These are phyloP conservation scores for Hypoxylon subgilvum DNA, from an alignment of 495 filamentous ascomycete genomes.

Conservation along the genomic window DNA sequence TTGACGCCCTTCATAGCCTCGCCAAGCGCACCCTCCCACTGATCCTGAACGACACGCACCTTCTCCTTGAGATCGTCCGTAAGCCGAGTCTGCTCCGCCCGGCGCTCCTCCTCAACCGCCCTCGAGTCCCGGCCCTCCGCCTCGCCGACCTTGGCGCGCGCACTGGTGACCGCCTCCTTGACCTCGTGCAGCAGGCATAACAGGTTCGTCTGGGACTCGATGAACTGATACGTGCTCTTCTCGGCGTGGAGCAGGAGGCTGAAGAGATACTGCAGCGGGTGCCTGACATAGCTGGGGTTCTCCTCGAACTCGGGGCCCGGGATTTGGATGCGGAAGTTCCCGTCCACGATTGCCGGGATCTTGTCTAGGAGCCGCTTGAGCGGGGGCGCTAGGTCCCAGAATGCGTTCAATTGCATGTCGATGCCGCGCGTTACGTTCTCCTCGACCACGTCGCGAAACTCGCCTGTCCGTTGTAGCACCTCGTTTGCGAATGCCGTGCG, in stretches of 20 bases:
- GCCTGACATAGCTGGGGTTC: constrained; percentile 76
- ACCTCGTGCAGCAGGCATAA: constrained; percentile 95
- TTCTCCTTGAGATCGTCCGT: constrained; percentile 92
- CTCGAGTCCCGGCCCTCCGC: constrained; percentile 60
- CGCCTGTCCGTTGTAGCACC: constrained; percentile 70
- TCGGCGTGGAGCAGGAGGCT: constrained; percentile 82
- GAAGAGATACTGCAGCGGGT: constrained; percentile 89
- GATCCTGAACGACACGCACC: constrained; percentile 84
- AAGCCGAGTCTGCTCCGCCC: constrained; percentile 68
- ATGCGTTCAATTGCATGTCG: constrained; percentile 86
- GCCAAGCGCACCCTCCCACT: constrained; percentile 68
- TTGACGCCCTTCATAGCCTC: constrained; percentile 57
- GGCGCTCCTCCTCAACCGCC: constrained; percentile 65
- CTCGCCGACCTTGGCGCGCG: constrained; percentile 62
- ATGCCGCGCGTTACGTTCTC: constrained; percentile 85
- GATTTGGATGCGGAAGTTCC: constrained; percentile 67
- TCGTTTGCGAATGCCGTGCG: constrained; percentile 68
- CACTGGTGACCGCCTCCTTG: constrained; percentile 74
- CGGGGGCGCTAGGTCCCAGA: constrained; percentile 95
- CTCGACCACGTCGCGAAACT: constrained; percentile 82
- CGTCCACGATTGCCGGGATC: constrained; percentile 62
- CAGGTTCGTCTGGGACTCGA: constrained; percentile 90
- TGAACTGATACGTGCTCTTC: constrained; percentile 92
- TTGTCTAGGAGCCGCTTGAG: constrained; percentile 77
- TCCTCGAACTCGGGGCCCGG: constrained; percentile 80